Conservation (phyloP, 73 alveolate species). For the Paramecium octaurelia region DNA sequence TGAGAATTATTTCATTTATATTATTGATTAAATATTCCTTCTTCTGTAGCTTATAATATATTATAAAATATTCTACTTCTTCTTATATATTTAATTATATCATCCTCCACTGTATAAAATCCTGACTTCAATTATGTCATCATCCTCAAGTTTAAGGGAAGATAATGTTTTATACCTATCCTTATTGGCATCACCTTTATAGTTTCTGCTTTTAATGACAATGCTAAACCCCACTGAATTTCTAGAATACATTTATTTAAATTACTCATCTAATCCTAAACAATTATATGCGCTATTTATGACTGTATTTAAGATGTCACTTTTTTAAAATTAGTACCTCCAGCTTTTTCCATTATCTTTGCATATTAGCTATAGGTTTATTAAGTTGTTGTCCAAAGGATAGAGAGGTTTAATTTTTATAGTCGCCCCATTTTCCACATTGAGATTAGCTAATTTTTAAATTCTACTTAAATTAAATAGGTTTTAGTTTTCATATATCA, state of each 20-base stretch:
- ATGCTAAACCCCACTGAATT: not conserved
- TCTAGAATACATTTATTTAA: not conserved
- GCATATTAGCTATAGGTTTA: no score
- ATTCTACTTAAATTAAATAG: not conserved
- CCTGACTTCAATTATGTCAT: not conserved
- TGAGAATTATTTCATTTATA: no score
- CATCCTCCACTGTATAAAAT: not conserved
- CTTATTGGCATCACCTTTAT: not conserved
- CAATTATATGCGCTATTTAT: not conserved
- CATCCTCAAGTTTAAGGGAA: not conserved
- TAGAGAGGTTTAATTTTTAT: not conserved
- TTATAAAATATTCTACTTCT: no score
- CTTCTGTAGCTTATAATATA: no score
- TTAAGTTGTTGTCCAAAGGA: not conserved
- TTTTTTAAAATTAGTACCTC: no score
- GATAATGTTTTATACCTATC: not conserved
- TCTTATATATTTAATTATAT: no score
- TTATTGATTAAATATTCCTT: no score
- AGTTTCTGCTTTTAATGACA: not conserved
- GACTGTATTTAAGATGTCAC: not conserved
- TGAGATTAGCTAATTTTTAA: not conserved
- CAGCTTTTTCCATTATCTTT: not conserved
- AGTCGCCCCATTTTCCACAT: not conserved
- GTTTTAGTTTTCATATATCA: not conserved
- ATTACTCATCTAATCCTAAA: not conserved